These are phyloP conservation scores for Neurospora pannonica DNA, from an alignment of 495 filamentous ascomycete genomes.

Conservation along the genomic window DNA sequence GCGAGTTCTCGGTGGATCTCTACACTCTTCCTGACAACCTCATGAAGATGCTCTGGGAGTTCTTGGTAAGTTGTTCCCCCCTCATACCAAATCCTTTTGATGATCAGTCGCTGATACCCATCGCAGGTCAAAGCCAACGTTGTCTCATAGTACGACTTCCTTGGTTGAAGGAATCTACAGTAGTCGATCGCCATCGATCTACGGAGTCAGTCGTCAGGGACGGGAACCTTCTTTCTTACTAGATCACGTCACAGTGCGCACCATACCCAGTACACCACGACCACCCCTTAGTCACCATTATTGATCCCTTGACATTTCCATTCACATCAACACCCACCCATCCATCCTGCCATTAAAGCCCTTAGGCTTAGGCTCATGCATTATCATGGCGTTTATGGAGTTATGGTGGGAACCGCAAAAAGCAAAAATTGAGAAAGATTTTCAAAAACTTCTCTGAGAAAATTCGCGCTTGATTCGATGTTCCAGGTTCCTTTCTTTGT, in stretches of 20 bases:
- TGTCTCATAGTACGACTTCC: slow-evolving; percentile 7
- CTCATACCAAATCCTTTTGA: background rate
- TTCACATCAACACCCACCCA: background rate
- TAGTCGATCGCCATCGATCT: background rate
- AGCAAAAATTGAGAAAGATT: background rate
- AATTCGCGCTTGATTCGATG: background rate
- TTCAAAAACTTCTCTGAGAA: background rate
- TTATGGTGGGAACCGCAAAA: background rate
- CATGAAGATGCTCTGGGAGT: slow-evolving; percentile 91
- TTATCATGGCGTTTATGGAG: slow-evolving; percentile 9
- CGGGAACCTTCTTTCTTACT: background rate
- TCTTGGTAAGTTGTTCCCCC: slow-evolving; percentile 32
- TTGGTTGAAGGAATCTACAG: background rate
- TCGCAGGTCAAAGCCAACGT: slow-evolving; percentile 17
- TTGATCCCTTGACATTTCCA: background rate
- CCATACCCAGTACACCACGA: background rate
- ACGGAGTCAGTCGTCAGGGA: background rate
- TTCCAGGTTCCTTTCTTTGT: background rate
- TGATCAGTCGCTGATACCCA: background rate
- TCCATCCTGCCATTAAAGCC: background rate
- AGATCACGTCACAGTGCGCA: background rate
- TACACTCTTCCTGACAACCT: slow-evolving; percentile 83
- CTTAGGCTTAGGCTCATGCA: slow-evolving; percentile 1
- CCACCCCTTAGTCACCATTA: background rate
- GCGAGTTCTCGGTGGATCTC: slow-evolving; percentile 97